A percentile compares a stretch with the other conserved stretches of the same genome.
Evolutionary conservation across 2,329 filamentous ascomycete species (phyloP).

Genomic region (Furcasterigmium furcatum): DNA sequence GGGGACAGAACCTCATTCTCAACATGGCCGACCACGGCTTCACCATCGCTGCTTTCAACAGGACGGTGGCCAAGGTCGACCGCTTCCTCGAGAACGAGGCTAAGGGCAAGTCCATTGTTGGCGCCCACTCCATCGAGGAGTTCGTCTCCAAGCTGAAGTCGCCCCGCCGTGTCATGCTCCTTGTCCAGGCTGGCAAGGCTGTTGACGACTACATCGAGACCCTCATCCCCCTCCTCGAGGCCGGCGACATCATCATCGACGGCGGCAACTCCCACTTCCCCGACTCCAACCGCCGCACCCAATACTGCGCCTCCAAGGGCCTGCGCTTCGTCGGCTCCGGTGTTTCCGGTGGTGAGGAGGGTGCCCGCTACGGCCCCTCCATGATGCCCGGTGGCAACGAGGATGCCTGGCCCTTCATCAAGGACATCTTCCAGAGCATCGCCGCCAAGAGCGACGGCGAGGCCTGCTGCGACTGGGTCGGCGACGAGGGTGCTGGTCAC

Average conservation of each 20-base stretch:
- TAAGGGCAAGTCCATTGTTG: constrained; percentile 93
- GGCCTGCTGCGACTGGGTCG: constrained; percentile 99
- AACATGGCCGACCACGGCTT: constrained; percentile 91
- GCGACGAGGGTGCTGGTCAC: constrained; percentile 98
- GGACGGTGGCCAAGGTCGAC: constrained; percentile 98
- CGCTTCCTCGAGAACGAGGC: constrained; percentile 87
- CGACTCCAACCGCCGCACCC: constrained; percentile 94
- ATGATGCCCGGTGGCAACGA: constrained; percentile 99
- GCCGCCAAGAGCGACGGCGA: constrained; percentile 96
- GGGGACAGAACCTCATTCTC: constrained; percentile 82
- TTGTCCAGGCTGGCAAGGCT: constrained; percentile 96
- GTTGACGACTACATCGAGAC: constrained; percentile 99
- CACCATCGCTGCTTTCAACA: constrained; percentile 98
- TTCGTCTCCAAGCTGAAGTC: constrained; percentile 96
- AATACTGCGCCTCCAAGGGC: constrained; percentile 82
- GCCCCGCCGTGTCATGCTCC: constrained; percentile 94
- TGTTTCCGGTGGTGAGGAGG: constrained; percentile 99
- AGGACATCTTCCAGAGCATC: constrained; percentile 98
- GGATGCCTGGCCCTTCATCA: constrained; percentile 96
- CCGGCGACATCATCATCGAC: constrained; percentile 98
- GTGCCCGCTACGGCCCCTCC: constrained; percentile 94
- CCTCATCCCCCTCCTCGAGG: constrained; percentile 77
- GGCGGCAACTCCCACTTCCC: constrained; percentile 99
- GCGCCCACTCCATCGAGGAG: constrained; percentile 90
- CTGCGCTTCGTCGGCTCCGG: constrained; percentile 95